A percentile compares a stretch with the other conserved stretches of the same genome.
phyloP scores from a whole-genome alignment of 805 yeast species.

The Candida montana region DNA sequence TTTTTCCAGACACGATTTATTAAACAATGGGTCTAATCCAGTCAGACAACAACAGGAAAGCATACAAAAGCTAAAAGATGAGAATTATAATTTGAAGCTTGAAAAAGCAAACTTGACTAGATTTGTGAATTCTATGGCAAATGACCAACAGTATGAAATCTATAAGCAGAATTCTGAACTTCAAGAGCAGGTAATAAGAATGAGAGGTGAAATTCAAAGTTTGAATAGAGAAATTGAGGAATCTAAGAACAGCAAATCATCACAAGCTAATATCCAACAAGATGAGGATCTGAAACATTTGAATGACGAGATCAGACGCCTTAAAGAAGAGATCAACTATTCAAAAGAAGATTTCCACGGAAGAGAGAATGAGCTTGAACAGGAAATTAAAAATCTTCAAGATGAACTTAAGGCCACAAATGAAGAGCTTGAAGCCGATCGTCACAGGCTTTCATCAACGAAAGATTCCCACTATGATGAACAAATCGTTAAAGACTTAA shows the following conservation, averaged over 20 bases:
- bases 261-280: neutral
- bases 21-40: slow-evolving; percentile 26
- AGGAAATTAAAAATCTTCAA: neutral
- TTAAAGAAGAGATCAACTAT: slow-evolving; percentile 3
- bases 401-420: slow-evolving; percentile 10
- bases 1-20: slow-evolving; percentile 16
- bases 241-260: slow-evolving; percentile 3
- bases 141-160: slow-evolving; percentile 33
- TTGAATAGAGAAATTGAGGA: slow-evolving; percentile 6
- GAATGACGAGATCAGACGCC: slow-evolving; percentile 8
- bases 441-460: neutral
- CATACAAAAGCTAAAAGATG: slow-evolving; percentile 31
- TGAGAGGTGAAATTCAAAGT: slow-evolving; percentile 18
- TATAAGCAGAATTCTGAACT: slow-evolving; percentile 33
- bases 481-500: slow-evolving; percentile 6
- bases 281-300: neutral
- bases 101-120: slow-evolving; percentile 37
- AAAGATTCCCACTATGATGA: slow-evolving; percentile 14
- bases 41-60: slow-evolving; percentile 27
- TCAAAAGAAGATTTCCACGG: slow-evolving; percentile 2
- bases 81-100: slow-evolving; percentile 40
- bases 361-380: neutral
- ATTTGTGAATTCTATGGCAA: slow-evolving; percentile 33
- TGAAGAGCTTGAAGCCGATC: slow-evolving; percentile 8
- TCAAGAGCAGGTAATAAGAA: slow-evolving; percentile 20